Conservation (phyloP, 495 filamentous ascomycete genomes). For the Daldinia decipiens region DNA sequence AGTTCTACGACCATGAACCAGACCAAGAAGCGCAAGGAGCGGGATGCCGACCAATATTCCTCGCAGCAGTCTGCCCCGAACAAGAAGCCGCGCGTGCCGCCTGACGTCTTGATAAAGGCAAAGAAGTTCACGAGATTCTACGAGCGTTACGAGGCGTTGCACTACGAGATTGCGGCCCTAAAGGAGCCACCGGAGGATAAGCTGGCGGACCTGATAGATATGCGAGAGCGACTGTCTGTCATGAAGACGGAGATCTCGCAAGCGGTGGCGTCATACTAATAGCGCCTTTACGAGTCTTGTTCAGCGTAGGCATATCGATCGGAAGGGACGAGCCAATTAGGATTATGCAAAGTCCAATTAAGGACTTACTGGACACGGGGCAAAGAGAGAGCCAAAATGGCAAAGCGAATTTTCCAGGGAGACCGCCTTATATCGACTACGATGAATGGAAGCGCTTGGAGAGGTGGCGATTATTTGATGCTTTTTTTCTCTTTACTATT, state of each 20-base stretch:
- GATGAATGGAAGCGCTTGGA: constrained; percentile 23
- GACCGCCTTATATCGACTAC: constrained; percentile 18
- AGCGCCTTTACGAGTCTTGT: neutral
- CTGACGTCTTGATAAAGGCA: constrained; percentile 62
- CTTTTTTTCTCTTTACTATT: constrained; percentile 4
- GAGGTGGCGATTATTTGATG: constrained; percentile 3
- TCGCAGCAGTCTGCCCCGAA: constrained; percentile 45
- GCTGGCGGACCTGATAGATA: constrained; percentile 65
- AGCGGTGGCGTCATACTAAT: constrained; percentile 49
- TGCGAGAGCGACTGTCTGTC: constrained; percentile 66
- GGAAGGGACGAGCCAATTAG: neutral
- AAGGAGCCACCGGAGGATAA: constrained; percentile 65
- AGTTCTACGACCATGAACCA: constrained; percentile 31
- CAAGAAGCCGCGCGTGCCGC: constrained; percentile 54
- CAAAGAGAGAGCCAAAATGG: neutral
- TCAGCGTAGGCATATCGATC: neutral
- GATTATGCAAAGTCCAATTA: neutral
- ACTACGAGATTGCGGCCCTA: constrained; percentile 64
- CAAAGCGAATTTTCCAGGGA: neutral
- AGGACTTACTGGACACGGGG: neutral
- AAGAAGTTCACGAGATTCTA: constrained; percentile 70
- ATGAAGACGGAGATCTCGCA: constrained; percentile 77
- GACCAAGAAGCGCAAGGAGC: constrained; percentile 55
- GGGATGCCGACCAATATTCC: constrained; percentile 41
- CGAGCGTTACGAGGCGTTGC: constrained; percentile 69